phyloP scores from a whole-genome alignment of 2,329 filamentous ascomycete species.

The Ascomycota sp. region DNA sequence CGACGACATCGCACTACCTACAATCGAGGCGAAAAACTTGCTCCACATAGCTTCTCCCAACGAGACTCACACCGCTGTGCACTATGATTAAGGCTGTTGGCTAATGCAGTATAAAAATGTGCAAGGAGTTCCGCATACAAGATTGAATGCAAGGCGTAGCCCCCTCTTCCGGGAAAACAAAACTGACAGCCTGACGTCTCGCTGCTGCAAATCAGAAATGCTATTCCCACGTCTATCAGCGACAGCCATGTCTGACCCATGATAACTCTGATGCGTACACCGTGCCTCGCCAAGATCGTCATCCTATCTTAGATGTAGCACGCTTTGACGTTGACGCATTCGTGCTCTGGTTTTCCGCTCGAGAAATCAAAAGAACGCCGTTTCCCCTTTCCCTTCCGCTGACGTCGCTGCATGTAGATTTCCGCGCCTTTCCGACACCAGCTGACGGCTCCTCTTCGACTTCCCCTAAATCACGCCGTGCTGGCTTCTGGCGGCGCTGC shows the following conservation, averaged over 20 bases:
- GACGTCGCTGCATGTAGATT: conserved; percentile 3
- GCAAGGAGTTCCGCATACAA: conserved; percentile 1
- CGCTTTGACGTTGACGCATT: conserved; percentile 1
- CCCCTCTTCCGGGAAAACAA: background rate
- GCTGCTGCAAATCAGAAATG: conserved; percentile 4
- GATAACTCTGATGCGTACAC: conserved; percentile 3
- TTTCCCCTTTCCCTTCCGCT: conserved; percentile 1
- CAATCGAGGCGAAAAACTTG: too few species aligned
- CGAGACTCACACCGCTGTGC: too few species aligned
- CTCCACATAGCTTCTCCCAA: too few species aligned
- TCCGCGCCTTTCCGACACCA: background rate
- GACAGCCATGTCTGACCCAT: conserved; percentile 1
- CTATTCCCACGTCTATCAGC: conserved; percentile 5
- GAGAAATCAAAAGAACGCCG: conserved; percentile 4
- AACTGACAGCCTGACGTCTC: conserved; percentile 2
- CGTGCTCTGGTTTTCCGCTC: conserved; percentile 1
- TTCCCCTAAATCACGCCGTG: too few species aligned
- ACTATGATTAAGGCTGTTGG: conserved; percentile 4
- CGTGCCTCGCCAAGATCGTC: conserved; percentile 2
- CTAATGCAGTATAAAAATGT: conserved; percentile 5
- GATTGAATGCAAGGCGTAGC: background rate
- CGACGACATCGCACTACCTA: too few species aligned
- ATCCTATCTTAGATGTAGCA: conserved; percentile 3
- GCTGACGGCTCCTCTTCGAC: background rate
- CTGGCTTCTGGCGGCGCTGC: too few species aligned